Percentiles rank a stretch among this genome's conserved stretches.
These are phyloP conservation scores for Cytidiella melzeri DNA, from an alignment of 768 basidiomycete genomes.

Conservation along the genomic window DNA sequence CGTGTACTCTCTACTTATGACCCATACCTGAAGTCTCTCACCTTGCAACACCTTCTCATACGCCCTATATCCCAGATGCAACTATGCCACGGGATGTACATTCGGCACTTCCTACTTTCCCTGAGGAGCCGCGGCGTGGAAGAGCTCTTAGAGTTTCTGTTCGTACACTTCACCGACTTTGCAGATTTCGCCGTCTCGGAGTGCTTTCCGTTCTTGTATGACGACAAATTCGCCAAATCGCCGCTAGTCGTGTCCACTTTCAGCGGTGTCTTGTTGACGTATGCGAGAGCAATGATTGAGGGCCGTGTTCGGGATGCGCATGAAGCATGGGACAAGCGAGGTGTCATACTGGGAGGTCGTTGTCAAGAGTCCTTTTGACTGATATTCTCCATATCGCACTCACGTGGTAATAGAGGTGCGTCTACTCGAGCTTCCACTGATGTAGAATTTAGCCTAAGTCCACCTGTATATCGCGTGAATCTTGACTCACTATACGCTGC, in stretches of 20 bases:
- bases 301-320: background rate
- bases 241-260: background rate
- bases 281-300: background rate
- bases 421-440: too few species aligned
- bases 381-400: too few species aligned
- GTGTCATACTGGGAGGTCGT: background rate
- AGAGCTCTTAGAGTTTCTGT: background rate
- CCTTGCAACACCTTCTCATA: background rate
- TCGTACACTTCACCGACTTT: background rate
- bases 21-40: background rate
- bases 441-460: too few species aligned
- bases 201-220: background rate
- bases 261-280: background rate
- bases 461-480: too few species aligned
- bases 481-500: too few species aligned
- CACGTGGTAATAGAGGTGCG: too few species aligned
- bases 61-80: background rate
- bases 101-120: background rate
- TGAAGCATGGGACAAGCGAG: background rate
- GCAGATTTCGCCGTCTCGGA: background rate
- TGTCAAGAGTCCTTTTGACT: too few species aligned
- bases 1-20: background rate
- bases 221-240: background rate
- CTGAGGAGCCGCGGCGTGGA: background rate
- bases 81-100: background rate